Base-by-base conservation (phyloP, 345 rosid genomes). In the Gossypium stocksii region DNA sequence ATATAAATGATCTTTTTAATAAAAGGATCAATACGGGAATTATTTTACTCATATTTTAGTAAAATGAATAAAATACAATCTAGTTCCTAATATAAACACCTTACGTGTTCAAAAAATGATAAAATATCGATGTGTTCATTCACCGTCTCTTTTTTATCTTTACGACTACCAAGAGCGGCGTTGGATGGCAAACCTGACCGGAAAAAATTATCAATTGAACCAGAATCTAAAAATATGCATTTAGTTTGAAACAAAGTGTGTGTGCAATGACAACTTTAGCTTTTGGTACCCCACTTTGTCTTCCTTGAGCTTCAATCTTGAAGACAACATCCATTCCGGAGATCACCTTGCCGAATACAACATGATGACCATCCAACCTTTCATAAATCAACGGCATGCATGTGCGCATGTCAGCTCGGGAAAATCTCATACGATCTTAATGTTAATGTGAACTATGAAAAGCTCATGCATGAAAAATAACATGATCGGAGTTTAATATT, bases 281-380 rank as follows among this genome's bases (percentile, higher is more conserved):
- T 83, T 87, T 91, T 7, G 99, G 97, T 57, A 75, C 83, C 66
- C 97, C 97, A 60, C 80, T 88, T 71, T 75, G 77, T 77, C 72
- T 80, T 22, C 99, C 99, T 80, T 89, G 85, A 3, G 92, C 91
- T 86, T 95, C 99, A n/a, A 95, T 80, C 87, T 88, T 90, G 75
- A 73, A 75, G 29, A 93, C 92, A 2, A 91, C 88, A 73, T 95
- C 97, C 97, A 95, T 88, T 27, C 98, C 99, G 1, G 97, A 82
- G 20, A 95, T 54, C 67, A 93, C 99, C 85, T 91, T 90, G 44
- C 99, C 98, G 56, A 95, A 91, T 48, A 95, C 97, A 41, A 91
- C 97, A 34, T 95, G 97, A 54, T 15, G 93, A 7, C 97, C 97
- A 23, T 95, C 94, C 94, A 93, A 84, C 98, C 99, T 95, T 81